Conservation (phyloP, 2,329 filamentous ascomycete species). For the Pestalotiopsis sp. region DNA sequence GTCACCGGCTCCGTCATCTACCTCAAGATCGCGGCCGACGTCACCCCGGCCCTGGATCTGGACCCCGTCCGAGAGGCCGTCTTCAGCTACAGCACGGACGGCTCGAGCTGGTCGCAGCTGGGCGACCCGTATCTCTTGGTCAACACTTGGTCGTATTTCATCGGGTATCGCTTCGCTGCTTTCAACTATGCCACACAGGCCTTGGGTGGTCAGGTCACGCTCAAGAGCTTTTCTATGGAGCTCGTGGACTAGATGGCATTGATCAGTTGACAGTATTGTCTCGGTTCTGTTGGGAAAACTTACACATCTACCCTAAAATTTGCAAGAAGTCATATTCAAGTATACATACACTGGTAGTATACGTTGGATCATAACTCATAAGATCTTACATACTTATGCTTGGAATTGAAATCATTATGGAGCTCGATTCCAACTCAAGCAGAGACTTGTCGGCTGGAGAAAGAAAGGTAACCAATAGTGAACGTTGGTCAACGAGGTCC, state of each 20-base stretch:
- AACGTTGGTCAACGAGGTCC: no score
- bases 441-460: no score
- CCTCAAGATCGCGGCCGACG: conserved; percentile 37
- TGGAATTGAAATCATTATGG: no score
- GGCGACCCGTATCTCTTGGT: conserved; percentile 35
- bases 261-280: no score
- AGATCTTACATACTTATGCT: no score
- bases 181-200: conserved; percentile 48
- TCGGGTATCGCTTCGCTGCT: conserved; percentile 47
- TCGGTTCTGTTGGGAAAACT: no score
- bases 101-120: conserved; percentile 33
- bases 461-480: no score
- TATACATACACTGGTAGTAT: no score
- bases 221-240: conserved; percentile 18
- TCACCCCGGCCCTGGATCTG: conserved; percentile 19
- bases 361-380: no score
- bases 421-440: no score
- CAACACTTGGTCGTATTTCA: conserved; percentile 44
- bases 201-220: conserved; percentile 36
- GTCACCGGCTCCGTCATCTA: conserved; percentile 32
- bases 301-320: no score
- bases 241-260: conserved; percentile 29
- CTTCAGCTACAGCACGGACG: conserved; percentile 44
- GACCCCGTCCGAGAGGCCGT: conserved; percentile 24
- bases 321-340: no score